Conservation (phyloP, 352 stramenopile species). For the Phytophthora multivora region DNA sequence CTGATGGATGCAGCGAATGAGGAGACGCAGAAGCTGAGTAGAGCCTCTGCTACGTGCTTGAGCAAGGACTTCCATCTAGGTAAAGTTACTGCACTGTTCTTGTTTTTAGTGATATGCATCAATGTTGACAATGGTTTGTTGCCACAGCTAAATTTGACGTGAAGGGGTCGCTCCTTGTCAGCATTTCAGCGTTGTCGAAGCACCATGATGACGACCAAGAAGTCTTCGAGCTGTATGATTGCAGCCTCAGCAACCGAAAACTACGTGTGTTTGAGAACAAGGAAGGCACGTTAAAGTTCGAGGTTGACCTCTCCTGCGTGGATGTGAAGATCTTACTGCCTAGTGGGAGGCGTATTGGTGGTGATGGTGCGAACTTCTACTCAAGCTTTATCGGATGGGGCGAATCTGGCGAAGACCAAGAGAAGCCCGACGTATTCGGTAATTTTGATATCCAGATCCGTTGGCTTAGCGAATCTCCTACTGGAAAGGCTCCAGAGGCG, state of each 20-base stretch:
- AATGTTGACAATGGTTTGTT: constrained; percentile 1
- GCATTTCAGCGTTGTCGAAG: constrained; percentile 13
- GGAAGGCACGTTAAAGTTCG: constrained; percentile 27
- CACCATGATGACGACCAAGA: constrained; percentile 10
- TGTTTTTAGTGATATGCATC: not conserved
- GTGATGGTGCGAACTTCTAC: constrained; percentile 18
- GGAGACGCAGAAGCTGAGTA: constrained; percentile 46
- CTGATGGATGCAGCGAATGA: constrained; percentile 62
- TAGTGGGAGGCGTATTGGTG: constrained; percentile 17
- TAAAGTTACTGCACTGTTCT: constrained; percentile 9
- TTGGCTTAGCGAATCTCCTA: constrained; percentile 23
- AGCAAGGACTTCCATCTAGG: constrained; percentile 37
- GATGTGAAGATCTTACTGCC: constrained; percentile 45
- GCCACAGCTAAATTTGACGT: constrained; percentile 31
- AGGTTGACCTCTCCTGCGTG: constrained; percentile 43
- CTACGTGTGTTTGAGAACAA: constrained; percentile 42
- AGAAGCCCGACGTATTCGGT: constrained; percentile 15
- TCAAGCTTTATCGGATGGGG: constrained; percentile 31
- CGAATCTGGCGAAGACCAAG: constrained; percentile 13
- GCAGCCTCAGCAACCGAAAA: constrained; percentile 36
- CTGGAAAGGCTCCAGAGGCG: not conserved
- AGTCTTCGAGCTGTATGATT: constrained; percentile 45
- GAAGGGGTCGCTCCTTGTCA: constrained; percentile 39
- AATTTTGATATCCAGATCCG: constrained; percentile 43
- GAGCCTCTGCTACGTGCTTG: constrained; percentile 14